Evolutionary conservation across 768 basidiomycete genomes (phyloP).

Genomic region (Auricularia sp.): DNA sequence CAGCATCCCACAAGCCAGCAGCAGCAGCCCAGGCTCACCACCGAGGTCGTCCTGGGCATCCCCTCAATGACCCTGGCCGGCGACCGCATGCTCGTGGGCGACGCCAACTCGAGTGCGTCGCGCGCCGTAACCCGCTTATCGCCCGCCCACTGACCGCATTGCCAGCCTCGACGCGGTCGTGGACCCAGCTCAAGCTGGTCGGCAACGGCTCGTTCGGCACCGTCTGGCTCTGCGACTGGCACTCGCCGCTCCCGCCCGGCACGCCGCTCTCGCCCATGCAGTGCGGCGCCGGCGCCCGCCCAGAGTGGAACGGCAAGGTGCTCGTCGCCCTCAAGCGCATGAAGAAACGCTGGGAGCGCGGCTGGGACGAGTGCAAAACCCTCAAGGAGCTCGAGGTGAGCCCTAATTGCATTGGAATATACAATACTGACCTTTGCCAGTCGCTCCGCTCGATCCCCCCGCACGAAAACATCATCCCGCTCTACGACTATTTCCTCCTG

Average conservation of each 20-base stretch:
- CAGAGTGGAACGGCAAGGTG: conserved; percentile 90
- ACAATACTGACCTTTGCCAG: conserved; percentile 31
- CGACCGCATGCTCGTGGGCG: conserved; percentile 63
- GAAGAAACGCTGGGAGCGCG: conserved; percentile 96
- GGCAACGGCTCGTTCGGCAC: conserved; percentile 99
- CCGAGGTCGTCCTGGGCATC: conserved; percentile 56
- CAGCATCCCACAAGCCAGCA: conserved; percentile 10
- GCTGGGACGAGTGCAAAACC: conserved; percentile 94
- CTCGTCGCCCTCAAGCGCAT: conserved; percentile 96
- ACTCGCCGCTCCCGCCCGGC: conserved; percentile 86
- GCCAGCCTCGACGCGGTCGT: conserved; percentile 75
- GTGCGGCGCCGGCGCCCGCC: conserved; percentile 81
- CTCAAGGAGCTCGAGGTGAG: conserved; percentile 92
- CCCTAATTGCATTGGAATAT: conserved; percentile 13
- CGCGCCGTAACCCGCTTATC: conserved; percentile 9
- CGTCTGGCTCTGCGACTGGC: conserved; percentile 99
- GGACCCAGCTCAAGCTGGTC: conserved; percentile 91
- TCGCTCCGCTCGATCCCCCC: conserved; percentile 89
- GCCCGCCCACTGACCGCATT: conserved; percentile 2
- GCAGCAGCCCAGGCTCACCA: conserved; percentile 12
- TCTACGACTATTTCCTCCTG: conserved; percentile 98
- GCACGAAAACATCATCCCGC: conserved; percentile 94
- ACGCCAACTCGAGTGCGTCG: conserved; percentile 57
- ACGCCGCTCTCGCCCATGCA: conserved; percentile 92
- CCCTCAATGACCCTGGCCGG: conserved; percentile 68